Evolutionary conservation across 2,329 filamentous ascomycete species (phyloP), one percentile per base, ranked within the genome.

Genomic region (Akanthomyces dipterigenus): DNA sequence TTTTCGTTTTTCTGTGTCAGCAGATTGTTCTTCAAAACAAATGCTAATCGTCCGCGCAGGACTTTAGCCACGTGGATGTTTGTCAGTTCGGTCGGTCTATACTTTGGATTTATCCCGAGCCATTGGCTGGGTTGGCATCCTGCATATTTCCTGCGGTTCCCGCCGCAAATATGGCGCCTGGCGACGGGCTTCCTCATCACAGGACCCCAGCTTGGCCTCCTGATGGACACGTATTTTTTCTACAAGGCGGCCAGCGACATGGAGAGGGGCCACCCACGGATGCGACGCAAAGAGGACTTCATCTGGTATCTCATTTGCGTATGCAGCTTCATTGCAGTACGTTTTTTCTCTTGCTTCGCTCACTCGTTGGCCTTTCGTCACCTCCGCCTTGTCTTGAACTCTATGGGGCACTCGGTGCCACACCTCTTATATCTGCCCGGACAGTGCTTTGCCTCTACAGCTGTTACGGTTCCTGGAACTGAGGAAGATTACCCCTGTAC

Each of bases 401-500:
- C 55, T 53, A 26, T 53, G 49, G 60, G 55, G 57, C 60, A 62
- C 65, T 36, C 28, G 22, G 54, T 49, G 49, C 62, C 34, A 73
- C 77, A 61, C 76, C 82, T 83, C 81, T 79, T 79, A 81, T 86
- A 89, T 89, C 88, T 91, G 88, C 88, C 88, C 88, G 88, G 83
- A 85, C 88, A 89, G 88, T 80, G 80, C 71, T 70, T 65, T 75
- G 77, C 82, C 77, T 74, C 75, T 70, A 82, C 88, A 85, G 80
- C 87, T 90, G 87, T 88, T 82, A 80, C 88, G 88, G 88, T 91
- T 91, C 88, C 88, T 91, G 87, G 79, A 89, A 86, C 77, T 80
- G 88, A 91, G 88, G 88, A 82, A 91, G 87, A 91, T 84, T 79
- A 84, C 86, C 88, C 87, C 83, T 85, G 80, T 82, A 82, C 80